Conservation (phyloP, 495 filamentous ascomycete species). For the Neurospora cerealis region DNA sequence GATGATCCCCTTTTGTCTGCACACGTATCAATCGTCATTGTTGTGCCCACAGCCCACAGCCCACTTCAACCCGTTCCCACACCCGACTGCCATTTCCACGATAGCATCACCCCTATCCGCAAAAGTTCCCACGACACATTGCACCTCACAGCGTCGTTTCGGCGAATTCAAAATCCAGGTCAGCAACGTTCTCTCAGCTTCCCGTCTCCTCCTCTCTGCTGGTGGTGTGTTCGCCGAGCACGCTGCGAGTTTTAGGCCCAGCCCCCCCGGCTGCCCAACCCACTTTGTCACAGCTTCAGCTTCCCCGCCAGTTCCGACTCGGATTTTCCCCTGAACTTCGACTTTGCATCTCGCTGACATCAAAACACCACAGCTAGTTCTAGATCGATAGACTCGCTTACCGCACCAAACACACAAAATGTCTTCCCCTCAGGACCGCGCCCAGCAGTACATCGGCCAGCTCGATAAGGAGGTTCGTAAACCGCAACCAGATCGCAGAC, state of each 20-base stretch:
- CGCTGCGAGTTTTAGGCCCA: neutral
- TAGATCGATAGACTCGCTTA: constrained; percentile 1
- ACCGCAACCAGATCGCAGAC: neutral
- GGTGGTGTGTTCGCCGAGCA: neutral
- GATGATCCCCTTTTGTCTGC: constrained; percentile 11
- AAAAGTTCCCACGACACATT: neutral
- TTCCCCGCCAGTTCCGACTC: constrained; percentile 1
- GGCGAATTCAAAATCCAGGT: neutral
- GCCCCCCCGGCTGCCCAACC: neutral
- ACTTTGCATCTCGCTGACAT: neutral
- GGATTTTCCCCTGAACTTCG: neutral
- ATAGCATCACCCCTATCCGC: neutral
- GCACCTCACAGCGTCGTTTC: neutral
- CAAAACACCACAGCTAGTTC: constrained; percentile 3
- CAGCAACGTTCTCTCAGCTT: neutral
- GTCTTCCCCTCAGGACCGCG: constrained; percentile 80
- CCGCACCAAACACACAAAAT: constrained; percentile 26
- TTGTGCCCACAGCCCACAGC: neutral
- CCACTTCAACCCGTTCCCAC: neutral
- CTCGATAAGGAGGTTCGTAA: constrained; percentile 95
- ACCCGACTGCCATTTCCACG: neutral
- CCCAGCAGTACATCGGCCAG: constrained; percentile 77
- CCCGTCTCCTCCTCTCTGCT: neutral
- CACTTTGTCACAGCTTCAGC: neutral
- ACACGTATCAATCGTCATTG: constrained; percentile 29